These are phyloP conservation scores for Tulasnella sp. DNA, from an alignment of 768 basidiomycete species.

Conservation along the genomic window DNA sequence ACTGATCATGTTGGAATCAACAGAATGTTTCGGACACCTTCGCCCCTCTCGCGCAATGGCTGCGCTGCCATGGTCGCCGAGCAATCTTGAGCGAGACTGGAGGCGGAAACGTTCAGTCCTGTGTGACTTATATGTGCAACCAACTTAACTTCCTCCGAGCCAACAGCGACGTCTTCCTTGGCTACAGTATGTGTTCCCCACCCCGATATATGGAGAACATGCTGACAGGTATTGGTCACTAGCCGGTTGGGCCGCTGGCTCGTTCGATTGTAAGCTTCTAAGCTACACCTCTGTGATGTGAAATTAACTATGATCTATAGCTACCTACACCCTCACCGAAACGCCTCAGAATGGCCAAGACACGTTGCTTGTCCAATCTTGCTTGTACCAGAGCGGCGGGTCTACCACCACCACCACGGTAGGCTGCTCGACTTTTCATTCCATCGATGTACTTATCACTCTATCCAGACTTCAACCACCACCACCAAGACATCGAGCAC, in stretches of 20 bases:
- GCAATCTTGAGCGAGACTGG: constrained; percentile 17
- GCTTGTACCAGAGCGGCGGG: constrained; percentile 9
- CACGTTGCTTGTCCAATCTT: constrained; percentile 8
- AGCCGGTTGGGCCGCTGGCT: constrained; percentile 15
- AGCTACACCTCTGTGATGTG: neutral
- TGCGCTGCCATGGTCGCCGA: constrained; percentile 12
- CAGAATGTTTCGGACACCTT: constrained; percentile 19
- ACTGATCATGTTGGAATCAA: neutral
- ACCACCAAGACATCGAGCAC: neutral
- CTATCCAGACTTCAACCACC: neutral
- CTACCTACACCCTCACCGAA: constrained; percentile 16
- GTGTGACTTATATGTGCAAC: constrained; percentile 14
- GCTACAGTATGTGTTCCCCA: neutral
- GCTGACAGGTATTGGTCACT: neutral
- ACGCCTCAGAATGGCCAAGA: constrained; percentile 7
- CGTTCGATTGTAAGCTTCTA: constrained; percentile 8
- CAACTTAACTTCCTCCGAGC: constrained; percentile 6
- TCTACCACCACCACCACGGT: neutral
- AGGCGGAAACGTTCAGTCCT: constrained; percentile 13
- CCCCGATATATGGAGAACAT: neutral
- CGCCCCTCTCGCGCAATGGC: constrained; percentile 9
- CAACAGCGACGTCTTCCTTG: constrained; percentile 21
- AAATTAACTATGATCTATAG: neutral
- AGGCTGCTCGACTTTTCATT: neutral
- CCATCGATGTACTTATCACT: neutral